phyloP scores from a whole-genome alignment of 2,329 filamentous ascomycete genomes.

The Fusarium sp. region DNA sequence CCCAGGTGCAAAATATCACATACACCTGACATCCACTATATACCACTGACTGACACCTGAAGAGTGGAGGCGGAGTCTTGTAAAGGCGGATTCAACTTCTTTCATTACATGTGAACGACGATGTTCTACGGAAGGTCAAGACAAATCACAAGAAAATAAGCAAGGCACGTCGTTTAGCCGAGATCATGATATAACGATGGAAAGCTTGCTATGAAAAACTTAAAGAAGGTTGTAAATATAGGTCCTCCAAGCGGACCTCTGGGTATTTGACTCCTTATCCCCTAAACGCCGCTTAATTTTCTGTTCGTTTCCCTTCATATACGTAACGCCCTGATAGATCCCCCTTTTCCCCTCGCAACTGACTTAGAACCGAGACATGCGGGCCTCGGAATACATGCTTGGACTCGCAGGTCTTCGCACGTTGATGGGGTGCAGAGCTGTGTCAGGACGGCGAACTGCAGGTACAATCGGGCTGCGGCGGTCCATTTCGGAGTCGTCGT shows the following conservation, averaged over 20 bases:
- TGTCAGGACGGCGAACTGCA: conserved; percentile 65
- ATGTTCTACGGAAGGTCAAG: not conserved
- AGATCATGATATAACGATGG: not conserved
- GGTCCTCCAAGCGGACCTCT: conserved; percentile 8
- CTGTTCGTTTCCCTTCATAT: not conserved
- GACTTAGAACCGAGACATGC: conserved; percentile 60
- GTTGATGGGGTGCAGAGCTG: conserved; percentile 67
- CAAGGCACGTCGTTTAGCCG: not conserved
- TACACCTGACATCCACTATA: not conserved
- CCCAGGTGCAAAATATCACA: not conserved
- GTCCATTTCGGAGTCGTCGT: conserved; percentile 39
- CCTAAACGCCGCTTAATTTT: conserved; percentile 28
- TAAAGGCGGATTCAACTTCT: not conserved
- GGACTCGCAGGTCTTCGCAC: conserved; percentile 53
- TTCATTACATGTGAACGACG: not conserved
- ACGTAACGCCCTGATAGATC: not conserved
- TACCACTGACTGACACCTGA: not conserved
- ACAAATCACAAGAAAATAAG: not conserved
- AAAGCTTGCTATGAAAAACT: conserved; percentile 1
- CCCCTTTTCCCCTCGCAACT: not conserved
- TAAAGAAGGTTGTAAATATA: conserved; percentile 16
- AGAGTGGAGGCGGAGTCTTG: not conserved
- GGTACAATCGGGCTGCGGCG: conserved; percentile 67
- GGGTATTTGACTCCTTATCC: conserved; percentile 40
- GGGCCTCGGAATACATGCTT: conserved; percentile 62